Evolutionary conservation across 2,329 filamentous ascomycete genomes (phyloP).

Genomic region (Fusarium tjaetaba): DNA sequence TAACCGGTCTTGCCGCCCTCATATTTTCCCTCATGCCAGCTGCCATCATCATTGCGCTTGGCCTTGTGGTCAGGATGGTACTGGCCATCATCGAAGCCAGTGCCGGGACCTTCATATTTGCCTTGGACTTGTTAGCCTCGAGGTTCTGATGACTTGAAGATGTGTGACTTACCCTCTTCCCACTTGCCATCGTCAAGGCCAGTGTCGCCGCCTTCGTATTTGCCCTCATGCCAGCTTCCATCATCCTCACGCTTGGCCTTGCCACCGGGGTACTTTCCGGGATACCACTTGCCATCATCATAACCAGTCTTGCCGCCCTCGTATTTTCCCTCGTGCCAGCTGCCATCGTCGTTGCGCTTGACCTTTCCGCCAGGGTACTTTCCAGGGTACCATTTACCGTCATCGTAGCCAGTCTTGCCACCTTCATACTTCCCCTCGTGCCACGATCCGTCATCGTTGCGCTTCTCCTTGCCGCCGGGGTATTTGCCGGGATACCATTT

Average conservation of each 20-base stretch:
- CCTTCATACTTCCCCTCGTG: not conserved
- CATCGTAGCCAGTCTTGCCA: not conserved
- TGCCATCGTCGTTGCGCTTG: not conserved
- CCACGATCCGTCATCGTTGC: not conserved
- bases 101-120: slow-evolving; percentile 16
- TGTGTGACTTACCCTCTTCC: not conserved
- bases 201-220: slow-evolving; percentile 9
- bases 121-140: not conserved
- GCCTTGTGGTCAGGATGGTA: not conserved
- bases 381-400: slow-evolving; percentile 25
- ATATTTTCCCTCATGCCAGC: slow-evolving; percentile 13
- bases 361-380: slow-evolving; percentile 28
- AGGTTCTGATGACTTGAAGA: fast-evolving
- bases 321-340: too few species aligned
- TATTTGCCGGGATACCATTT: slow-evolving; percentile 19
- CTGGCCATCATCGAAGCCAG: not conserved
- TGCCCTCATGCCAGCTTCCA: slow-evolving; percentile 12
- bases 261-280: slow-evolving; percentile 29
- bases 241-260: slow-evolving; percentile 12
- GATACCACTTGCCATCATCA: slow-evolving; percentile 25
- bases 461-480: slow-evolving; percentile 8
- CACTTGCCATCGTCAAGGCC: not conserved
- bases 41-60: slow-evolving; percentile 5
- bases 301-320: not conserved
- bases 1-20: slow-evolving; percentile 1